Evolutionary conservation across 805 yeast species (phyloP), one percentile per base, ranked within the genome.

Genomic region (Jamesozyma lodderae): DNA sequence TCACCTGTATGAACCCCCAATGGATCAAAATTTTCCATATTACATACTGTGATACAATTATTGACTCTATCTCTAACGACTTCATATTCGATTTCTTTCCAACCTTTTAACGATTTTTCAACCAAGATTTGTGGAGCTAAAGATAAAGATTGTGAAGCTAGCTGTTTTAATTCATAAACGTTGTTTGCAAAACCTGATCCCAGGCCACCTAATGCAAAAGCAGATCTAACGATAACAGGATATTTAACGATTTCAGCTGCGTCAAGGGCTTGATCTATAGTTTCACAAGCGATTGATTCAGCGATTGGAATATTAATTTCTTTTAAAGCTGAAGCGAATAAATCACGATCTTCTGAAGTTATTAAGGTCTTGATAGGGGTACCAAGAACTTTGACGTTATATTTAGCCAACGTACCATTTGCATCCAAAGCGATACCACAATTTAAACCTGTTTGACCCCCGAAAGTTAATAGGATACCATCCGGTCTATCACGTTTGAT

Each of bases 31-130:
- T 90, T 90, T 69, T 90, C 98, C 98, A 90, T 90, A 67, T 90
- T 90, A 73, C 98, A 90, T 38, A 90, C 98, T 31, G 98, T 90
- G 61, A 90, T 90, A 74, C 98, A 90, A 75, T 90, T 90, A 50
- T 81, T 96, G 40, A 82, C 92, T 47, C 92, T 75, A 69, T 90
- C 98, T 60, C 98, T 81, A 41, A 90, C 97, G 48, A 90, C 98
- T 70, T 90, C 98, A 63, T 90, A 90, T 67, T 90, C 98, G 46
- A 90, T 94, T 67, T 90, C 98, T 64, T 90, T 90, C 98, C 98
- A 90, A 48, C 98, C 98, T 70, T 88, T 90, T 67, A 90, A 71
- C 5, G 97, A 90, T 71, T 83, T 88, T 67, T 90, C 98, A 46
- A 90, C 97, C 52, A 90, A 69, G 50, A 90, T 87, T 70, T 90